These are phyloP conservation scores for Triticum urartu DNA, from an alignment of 176 grass and related monocot genomes.

Conservation along the genomic window DNA sequence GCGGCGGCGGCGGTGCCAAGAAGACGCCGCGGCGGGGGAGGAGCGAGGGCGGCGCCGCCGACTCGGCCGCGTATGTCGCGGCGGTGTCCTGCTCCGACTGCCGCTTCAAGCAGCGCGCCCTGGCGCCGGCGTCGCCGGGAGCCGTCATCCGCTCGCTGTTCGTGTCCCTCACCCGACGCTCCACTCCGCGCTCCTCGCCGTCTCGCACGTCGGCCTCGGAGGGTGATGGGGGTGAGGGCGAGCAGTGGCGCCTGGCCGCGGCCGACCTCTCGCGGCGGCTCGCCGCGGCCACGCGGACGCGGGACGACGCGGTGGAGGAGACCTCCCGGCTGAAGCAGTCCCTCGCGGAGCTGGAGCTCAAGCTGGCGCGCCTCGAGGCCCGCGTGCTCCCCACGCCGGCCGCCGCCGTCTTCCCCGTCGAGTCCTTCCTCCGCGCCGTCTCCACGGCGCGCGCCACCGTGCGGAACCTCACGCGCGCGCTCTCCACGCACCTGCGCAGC, in stretches of 20 bases:
- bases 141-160: slow-evolving; percentile 56
- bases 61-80: slow-evolving; percentile 52
- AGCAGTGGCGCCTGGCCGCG: slow-evolving; percentile 73
- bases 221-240: slow-evolving; percentile 22
- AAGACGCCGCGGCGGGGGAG: slow-evolving; percentile 34
- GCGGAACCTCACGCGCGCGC: slow-evolving; percentile 70
- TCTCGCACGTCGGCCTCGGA: slow-evolving; percentile 30
- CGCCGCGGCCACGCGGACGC: slow-evolving; percentile 64
- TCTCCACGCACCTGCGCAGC: slow-evolving; percentile 61
- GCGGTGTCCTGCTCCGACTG: slow-evolving; percentile 61
- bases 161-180: slow-evolving; percentile 64
- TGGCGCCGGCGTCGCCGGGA: slow-evolving; percentile 55
- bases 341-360: slow-evolving; percentile 75
- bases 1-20: neutral
- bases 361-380: slow-evolving; percentile 67
- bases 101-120: slow-evolving; percentile 48
- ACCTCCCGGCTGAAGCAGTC: slow-evolving; percentile 71
- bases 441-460: slow-evolving; percentile 61
- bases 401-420: slow-evolving; percentile 31
- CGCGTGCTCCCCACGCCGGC: slow-evolving; percentile 29
- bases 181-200: slow-evolving; percentile 49
- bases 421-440: slow-evolving; percentile 57
- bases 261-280: slow-evolving; percentile 73
- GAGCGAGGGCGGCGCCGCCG: slow-evolving; percentile 12
- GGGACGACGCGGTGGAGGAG: slow-evolving; percentile 80